Percentiles rank a stretch among this genome's conserved stretches.
These are phyloP conservation scores for Aurinia saxatilis DNA, from an alignment of 345 rosid genomes.

Conservation along the genomic window DNA sequence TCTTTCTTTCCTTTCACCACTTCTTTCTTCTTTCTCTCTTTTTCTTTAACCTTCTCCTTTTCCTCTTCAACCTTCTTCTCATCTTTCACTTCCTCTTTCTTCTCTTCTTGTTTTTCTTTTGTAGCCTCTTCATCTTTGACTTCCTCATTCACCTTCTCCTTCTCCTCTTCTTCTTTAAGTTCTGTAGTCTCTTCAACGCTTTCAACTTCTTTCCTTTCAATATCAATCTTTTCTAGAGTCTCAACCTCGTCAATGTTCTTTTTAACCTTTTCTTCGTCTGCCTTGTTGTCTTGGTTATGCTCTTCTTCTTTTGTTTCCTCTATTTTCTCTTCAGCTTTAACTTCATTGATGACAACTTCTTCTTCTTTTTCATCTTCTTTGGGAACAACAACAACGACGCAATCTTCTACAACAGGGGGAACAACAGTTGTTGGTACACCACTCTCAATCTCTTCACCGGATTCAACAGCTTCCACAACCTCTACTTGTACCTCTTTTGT, in stretches of 20 bases:
- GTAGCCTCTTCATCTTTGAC: too few relatives aligned
- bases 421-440: background rate
- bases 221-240: conserved; percentile 3
- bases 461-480: conserved; percentile 10
- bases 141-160: background rate
- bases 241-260: conserved; percentile 12
- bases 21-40: conserved; percentile 21
- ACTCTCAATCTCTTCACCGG: conserved; percentile 21
- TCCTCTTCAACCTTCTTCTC: background rate
- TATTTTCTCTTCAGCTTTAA: conserved; percentile 13
- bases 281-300: conserved; percentile 4
- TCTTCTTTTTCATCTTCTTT: conserved; percentile 17
- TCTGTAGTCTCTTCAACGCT: background rate
- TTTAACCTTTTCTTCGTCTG: conserved; percentile 12
- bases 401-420: conserved; percentile 19
- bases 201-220: conserved; percentile 14
- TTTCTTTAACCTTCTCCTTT: background rate
- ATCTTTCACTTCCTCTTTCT: too few relatives aligned
- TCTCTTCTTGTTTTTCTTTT: conserved; percentile 24
- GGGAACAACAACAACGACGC: background rate
- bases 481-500: conserved; percentile 11
- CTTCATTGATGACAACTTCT: conserved; percentile 8
- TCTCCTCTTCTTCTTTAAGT: background rate
- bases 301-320: conserved; percentile 19
- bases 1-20: conserved; percentile 48